A percentile compares a stretch with the other conserved stretches of the same genome.
Evolutionary conservation across 2,329 filamentous ascomycete genomes (phyloP).

Genomic region (Coniella vitis): DNA sequence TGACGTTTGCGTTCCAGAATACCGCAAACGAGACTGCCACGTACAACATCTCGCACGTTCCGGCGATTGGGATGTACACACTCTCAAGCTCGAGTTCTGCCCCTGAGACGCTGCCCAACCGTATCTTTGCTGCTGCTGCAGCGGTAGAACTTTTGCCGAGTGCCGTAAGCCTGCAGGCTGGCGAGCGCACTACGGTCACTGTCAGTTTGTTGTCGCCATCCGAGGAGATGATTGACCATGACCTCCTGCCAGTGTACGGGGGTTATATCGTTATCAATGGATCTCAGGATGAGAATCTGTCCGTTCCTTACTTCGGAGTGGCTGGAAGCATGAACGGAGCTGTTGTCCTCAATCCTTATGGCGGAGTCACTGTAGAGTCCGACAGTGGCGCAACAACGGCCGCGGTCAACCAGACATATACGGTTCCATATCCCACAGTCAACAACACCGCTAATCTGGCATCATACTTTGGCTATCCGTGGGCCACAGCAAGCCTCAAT

Average conservation of each 20-base stretch:
- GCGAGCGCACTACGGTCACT: constrained; percentile 20
- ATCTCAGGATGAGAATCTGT: constrained; percentile 29
- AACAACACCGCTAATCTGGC: not conserved
- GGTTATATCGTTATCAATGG: constrained; percentile 35
- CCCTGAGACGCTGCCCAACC: constrained; percentile 3
- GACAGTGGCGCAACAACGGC: not conserved
- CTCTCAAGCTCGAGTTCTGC: not conserved
- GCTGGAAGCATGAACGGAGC: constrained; percentile 22
- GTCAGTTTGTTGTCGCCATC: constrained; percentile 24
- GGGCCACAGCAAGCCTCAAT: constrained; percentile 2
- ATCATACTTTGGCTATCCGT: constrained; percentile 6
- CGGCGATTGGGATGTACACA: constrained; percentile 33
- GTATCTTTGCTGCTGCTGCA: constrained; percentile 12
- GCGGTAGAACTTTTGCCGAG: constrained; percentile 16
- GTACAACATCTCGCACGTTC: constrained; percentile 30
- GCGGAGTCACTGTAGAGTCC: constrained; percentile 14
- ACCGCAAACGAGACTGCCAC: constrained; percentile 27
- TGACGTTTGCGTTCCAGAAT: constrained; percentile 35
- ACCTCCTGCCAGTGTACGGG: constrained; percentile 34
- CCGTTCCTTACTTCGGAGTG: constrained; percentile 34
- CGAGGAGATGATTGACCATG: constrained; percentile 19
- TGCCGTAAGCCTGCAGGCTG: constrained; percentile 24
- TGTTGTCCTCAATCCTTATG: constrained; percentile 12
- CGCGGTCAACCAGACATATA: constrained; percentile 20
- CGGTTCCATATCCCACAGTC: constrained; percentile 17